These are phyloP conservation scores for Candida odintsovae DNA, from an alignment of 805 yeast species.

Conservation along the genomic window DNA sequence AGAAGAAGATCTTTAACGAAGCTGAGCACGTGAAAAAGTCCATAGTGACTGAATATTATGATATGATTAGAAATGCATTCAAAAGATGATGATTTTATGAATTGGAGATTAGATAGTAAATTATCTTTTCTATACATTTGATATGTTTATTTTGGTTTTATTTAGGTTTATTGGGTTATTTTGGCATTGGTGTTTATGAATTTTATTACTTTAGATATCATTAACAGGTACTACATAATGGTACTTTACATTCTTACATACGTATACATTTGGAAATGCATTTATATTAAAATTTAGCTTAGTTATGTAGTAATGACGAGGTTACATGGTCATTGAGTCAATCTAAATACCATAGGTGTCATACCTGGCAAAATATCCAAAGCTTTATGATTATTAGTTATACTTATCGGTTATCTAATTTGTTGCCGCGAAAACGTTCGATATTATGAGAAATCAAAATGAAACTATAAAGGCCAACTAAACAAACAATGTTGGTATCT, in stretches of 20 bases:
- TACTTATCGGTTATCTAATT: no score
- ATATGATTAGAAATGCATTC: constrained; percentile 20
- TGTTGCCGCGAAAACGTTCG: no score
- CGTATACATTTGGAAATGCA: background rate
- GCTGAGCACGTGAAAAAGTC: constrained; percentile 23
- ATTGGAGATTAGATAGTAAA: background rate
- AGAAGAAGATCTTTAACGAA: constrained; percentile 25
- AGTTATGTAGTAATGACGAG: no score
- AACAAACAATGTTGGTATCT: no score
- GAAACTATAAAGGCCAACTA: no score
- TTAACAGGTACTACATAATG: background rate
- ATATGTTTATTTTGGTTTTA: background rate
- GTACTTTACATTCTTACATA: background rate
- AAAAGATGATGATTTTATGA: constrained; percentile 5
- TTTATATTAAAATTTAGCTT: no score
- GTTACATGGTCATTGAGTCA: no score
- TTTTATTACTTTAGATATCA: background rate
- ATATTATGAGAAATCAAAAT: no score
- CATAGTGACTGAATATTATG: constrained; percentile 17
- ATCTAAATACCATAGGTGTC: no score
- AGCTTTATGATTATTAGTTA: no score
- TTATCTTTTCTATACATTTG: no score
- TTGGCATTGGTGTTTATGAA: background rate
- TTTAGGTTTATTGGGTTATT: background rate
- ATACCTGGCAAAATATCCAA: no score